These are phyloP conservation scores for Lepidium africanum DNA, from an alignment of 345 rosid species.

Conservation along the genomic window DNA sequence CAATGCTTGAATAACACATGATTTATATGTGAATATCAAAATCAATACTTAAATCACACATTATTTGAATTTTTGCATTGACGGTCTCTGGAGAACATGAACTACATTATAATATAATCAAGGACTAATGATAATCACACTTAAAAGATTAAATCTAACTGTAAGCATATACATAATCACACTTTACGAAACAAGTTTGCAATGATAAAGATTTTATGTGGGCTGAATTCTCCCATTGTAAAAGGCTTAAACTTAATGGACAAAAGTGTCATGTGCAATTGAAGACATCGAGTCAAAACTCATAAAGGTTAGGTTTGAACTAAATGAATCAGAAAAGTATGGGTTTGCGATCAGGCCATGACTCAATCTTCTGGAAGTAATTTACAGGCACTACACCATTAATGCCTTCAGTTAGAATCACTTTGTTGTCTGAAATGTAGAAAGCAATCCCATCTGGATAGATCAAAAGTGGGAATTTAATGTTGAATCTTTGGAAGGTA, in stretches of 20 bases:
- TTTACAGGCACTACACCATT: constrained; percentile 67
- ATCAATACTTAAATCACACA: too few relatives aligned
- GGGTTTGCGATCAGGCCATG: constrained; percentile 61
- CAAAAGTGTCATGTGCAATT: not conserved
- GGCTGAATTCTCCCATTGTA: not conserved
- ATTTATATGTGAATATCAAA: too few relatives aligned
- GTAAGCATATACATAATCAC: not conserved
- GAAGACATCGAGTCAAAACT: not conserved
- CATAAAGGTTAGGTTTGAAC: not conserved
- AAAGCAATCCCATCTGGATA: constrained; percentile 70
- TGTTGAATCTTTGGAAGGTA: not conserved
- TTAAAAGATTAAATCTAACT: constrained; percentile 14
- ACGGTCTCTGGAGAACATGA: too few relatives aligned
- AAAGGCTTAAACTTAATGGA: too few relatives aligned
- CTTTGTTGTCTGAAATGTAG: constrained; percentile 81
- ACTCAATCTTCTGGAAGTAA: constrained; percentile 66
- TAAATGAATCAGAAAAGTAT: constrained; percentile 34
- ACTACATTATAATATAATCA: not conserved
- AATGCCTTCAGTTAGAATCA: constrained; percentile 84
- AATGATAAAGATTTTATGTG: not conserved
- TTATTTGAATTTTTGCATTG: too few relatives aligned
- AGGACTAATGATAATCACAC: constrained; percentile 3
- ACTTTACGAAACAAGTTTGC: constrained; percentile 1
- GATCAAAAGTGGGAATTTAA: not conserved
- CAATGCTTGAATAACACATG: too few relatives aligned